Percentiles rank a stretch among this genome's conserved stretches.
Evolutionary conservation across 1,139 yeast genomes (phyloP).

Genomic region (Suhomyces choctaworum): DNA sequence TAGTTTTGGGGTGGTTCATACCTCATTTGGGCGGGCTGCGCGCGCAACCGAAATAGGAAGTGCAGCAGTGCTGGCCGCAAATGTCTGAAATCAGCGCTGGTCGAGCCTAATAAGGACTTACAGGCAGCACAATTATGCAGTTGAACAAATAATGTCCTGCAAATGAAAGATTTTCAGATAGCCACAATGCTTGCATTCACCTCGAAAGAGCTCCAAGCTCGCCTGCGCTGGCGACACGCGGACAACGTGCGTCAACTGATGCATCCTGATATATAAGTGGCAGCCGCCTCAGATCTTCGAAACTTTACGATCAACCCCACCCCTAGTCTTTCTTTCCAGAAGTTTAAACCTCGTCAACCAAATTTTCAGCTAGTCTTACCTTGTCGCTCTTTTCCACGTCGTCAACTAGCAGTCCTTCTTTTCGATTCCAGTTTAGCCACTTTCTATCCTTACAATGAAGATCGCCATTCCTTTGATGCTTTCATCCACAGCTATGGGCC

Average conservation of each 20-base stretch:
- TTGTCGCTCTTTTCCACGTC: slow-evolving; percentile 2
- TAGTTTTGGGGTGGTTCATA: too few relatives aligned
- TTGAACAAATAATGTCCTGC: too few relatives aligned
- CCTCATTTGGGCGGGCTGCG: background rate
- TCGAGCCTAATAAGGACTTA: too few relatives aligned
- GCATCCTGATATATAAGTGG: slow-evolving; percentile 1
- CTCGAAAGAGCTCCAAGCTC: background rate
- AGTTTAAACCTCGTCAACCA: background rate
- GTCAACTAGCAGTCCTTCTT: background rate
- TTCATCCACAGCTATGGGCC: slow-evolving; percentile 32
- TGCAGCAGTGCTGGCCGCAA: slow-evolving; percentile 5
- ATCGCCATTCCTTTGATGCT: slow-evolving; percentile 15
- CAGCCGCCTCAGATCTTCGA: background rate
- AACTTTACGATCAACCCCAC: background rate
- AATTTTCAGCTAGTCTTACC: background rate
- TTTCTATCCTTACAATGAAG: slow-evolving; percentile 2
- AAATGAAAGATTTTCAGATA: too few relatives aligned
- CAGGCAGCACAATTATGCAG: too few relatives aligned
- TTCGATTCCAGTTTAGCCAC: slow-evolving; percentile 1
- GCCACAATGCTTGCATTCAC: background rate
- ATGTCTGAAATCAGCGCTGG: background rate
- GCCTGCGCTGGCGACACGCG: too few relatives aligned
- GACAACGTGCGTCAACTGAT: too few relatives aligned
- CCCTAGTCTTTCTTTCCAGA: slow-evolving; percentile 3
- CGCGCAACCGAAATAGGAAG: slow-evolving; percentile 2